A percentile compares a stretch with the other conserved stretches of the same genome.
Conservation (phyloP, 495 filamentous ascomycete species). For the Penicillium daleae region DNA sequence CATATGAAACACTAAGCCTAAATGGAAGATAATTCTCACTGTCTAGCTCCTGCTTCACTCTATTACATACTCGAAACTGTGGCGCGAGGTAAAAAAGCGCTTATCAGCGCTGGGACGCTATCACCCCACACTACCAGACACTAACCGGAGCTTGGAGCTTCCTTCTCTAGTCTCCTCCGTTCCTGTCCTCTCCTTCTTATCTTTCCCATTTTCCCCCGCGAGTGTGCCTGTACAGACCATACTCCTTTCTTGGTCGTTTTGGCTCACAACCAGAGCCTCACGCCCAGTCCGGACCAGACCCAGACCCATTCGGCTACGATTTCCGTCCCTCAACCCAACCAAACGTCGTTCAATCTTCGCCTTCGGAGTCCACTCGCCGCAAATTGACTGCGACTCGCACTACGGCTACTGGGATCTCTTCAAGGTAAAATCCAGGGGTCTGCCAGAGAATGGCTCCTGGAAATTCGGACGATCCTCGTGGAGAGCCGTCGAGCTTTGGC, state of each 20-base stretch:
- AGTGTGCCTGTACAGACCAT: not conserved
- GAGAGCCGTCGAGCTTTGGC: constrained; percentile 12
- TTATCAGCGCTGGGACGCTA: constrained; percentile 17
- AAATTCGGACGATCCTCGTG: constrained; percentile 13
- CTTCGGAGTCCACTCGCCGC: constrained; percentile 3
- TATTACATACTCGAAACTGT: constrained; percentile 13
- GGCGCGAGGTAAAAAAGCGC: constrained; percentile 5
- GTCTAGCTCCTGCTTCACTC: not conserved
- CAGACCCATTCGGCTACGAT: constrained; percentile 1
- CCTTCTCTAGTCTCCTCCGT: not conserved
- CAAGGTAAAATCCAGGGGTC: not conserved
- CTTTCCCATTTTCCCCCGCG: constrained; percentile 5
- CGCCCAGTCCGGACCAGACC: not conserved
- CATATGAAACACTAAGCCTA: not conserved
- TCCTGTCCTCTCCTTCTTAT: not conserved
- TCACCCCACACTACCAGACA: constrained; percentile 15
- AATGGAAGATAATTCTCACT: not conserved
- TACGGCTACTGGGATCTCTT: not conserved
- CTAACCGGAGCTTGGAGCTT: constrained; percentile 12
- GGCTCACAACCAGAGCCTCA: not conserved
- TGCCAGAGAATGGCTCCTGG: constrained; percentile 17
- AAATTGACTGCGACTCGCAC: not conserved
- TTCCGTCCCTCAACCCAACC: constrained; percentile 1
- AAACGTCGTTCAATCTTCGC: constrained; percentile 2
- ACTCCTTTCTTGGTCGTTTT: not conserved